Percentiles rank a stretch among this genome's conserved stretches.
phyloP scores from a whole-genome alignment of 2,329 filamentous ascomycete genomes.

The Fusarium globosum region DNA sequence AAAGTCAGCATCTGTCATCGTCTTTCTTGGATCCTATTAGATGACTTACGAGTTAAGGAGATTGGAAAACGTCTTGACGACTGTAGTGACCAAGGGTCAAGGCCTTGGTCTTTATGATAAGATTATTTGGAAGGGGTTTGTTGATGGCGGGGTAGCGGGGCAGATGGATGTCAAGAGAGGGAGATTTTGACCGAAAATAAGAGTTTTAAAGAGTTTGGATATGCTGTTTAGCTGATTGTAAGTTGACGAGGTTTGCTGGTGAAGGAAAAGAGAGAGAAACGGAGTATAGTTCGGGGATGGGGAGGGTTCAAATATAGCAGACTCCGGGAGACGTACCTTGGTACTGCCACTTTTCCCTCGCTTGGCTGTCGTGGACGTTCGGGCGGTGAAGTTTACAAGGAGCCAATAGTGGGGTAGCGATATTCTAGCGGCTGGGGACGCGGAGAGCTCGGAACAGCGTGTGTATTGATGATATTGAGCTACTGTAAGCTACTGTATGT shows the following conservation, averaged over 20 bases:
- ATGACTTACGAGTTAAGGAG: constrained; percentile 89
- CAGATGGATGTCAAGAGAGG: constrained; percentile 29
- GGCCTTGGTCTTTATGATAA: constrained; percentile 61
- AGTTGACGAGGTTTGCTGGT: constrained; percentile 29
- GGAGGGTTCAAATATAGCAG: constrained; percentile 39
- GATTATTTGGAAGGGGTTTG: constrained; percentile 38
- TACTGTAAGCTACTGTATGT: constrained; percentile 24
- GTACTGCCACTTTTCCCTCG: constrained; percentile 21
- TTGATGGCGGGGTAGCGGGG: constrained; percentile 42
- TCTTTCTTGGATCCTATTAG: background rate
- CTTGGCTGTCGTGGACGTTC: constrained; percentile 23
- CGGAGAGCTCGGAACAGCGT: constrained; percentile 33
- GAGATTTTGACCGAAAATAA: constrained; percentile 7
- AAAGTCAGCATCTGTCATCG: constrained; percentile 41
- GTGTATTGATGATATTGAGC: constrained; percentile 2
- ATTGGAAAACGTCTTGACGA: constrained; percentile 98
- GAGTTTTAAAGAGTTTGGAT: constrained; percentile 8
- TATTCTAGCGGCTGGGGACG: constrained; percentile 41
- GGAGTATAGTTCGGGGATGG: constrained; percentile 18
- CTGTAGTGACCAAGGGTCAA: constrained; percentile 65
- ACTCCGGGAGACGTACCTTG: constrained; percentile 6
- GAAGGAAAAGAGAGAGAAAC: constrained; percentile 18
- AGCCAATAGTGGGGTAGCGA: constrained; percentile 40
- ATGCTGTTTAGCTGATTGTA: constrained; percentile 7
- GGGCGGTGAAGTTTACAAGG: constrained; percentile 39